Conservation (phyloP, 495 filamentous ascomycete genomes). For the Neurospora discreta region DNA sequence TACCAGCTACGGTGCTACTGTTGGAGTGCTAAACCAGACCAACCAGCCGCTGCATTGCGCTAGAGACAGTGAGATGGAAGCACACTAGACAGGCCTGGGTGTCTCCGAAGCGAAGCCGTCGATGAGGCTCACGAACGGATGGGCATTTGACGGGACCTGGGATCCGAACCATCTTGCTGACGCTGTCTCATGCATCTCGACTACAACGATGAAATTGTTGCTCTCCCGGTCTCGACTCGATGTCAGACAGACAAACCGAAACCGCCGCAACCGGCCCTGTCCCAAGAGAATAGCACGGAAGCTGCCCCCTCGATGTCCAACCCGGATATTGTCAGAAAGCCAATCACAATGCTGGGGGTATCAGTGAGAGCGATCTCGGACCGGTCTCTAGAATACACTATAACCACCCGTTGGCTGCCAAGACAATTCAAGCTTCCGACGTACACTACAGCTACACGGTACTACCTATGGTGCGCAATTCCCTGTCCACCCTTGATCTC, state of each 20-base stretch:
- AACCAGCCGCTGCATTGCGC: background rate
- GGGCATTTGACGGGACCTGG: background rate
- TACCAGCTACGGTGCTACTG: background rate
- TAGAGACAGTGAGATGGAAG: background rate
- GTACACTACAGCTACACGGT: background rate
- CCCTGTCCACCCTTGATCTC: background rate
- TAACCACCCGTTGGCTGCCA: background rate
- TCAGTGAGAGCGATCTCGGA: background rate
- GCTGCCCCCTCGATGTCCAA: background rate
- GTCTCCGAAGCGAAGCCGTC: background rate
- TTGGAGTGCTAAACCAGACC: background rate
- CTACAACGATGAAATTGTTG: background rate
- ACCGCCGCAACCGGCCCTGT: background rate
- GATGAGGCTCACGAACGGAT: background rate
- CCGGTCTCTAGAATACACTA: background rate
- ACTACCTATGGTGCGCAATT: background rate
- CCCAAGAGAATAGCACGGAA: background rate
- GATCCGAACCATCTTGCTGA: background rate
- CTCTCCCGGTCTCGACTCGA: background rate
- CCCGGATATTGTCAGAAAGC: background rate
- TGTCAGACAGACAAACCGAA: background rate
- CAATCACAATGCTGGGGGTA: background rate
- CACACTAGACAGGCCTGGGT: too few relatives aligned
- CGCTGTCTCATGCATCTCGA: background rate
- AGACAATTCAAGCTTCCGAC: background rate